Base-by-base conservation (phyloP, 148 eudicot species). In the Cornus suecica region DNA sequence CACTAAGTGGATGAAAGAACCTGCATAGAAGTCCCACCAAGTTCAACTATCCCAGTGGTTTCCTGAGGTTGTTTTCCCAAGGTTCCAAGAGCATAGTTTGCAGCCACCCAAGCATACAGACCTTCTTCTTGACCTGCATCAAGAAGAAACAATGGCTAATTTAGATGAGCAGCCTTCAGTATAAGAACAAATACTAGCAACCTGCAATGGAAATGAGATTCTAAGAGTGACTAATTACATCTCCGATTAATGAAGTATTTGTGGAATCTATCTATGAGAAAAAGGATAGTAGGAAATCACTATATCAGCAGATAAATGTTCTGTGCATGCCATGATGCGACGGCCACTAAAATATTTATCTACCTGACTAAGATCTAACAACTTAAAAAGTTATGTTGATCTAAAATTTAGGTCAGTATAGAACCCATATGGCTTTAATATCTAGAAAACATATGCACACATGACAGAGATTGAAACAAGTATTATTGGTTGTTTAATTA, bases 21-120 rank as follows among this genome's bases (percentile, higher is more conserved):
- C 89, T 86, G 89, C 82, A 82, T 70, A 78, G 85, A 74, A 60
- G 89, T 73, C 79, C 87, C 84, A 73, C 85, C 87, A 70, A 86
- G 80, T 45, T 80, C 63, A 80, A 86, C 81, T 75, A 84, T 77
- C 74, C 89, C 89, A 77, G 78, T 73, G 54, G 87, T 86, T 54
- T 80, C 81, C 41, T 84, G 72, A 54, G 89, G 84, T 72, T 75
- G 77, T 37, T 66, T 76, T 75, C 89, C 89, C 62, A 86, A 65
- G 76, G 71, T 81, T 75, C 89, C 89, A 65, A 86, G 79, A 45
- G 84, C 85, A 86, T 84, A 80, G 77, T 86, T 86, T 48, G 79
- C 78, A 74, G 87, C 89, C 78, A 84, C 66, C 89, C 89, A 86
- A 72, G 80, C 72, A 80, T 86, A 86, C 66, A 84, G 48, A 75